Conservation (phyloP, 2,329 filamentous ascomycete genomes). For the Fusarium vanettenii region DNA sequence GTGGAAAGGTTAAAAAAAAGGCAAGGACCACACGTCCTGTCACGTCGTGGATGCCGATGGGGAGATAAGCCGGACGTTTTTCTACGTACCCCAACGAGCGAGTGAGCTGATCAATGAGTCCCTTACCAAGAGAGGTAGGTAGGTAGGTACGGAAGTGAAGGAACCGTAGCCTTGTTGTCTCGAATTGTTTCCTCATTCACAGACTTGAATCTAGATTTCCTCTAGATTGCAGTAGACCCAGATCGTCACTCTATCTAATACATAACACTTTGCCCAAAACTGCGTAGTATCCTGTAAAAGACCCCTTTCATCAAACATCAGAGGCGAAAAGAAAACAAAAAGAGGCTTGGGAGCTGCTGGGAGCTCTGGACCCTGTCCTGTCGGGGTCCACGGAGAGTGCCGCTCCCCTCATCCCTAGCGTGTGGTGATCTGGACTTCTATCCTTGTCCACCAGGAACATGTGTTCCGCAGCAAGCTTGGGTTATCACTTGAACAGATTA, state of each 20-base stretch:
- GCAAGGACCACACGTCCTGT: background rate
- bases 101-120: background rate
- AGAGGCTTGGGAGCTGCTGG: background rate
- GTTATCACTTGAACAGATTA: background rate
- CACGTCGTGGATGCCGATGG: background rate
- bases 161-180: background rate
- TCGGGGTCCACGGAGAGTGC: conserved; percentile 1
- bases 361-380: background rate
- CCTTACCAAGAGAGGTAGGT: background rate
- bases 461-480: background rate
- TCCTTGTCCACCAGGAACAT: background rate
- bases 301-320: background rate
- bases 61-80: conserved; percentile 1
- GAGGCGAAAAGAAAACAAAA: background rate
- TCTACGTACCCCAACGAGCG: background rate
- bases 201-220: background rate
- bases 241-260: background rate
- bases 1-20: background rate
- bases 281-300: background rate
- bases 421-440: background rate
- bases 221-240: background rate
- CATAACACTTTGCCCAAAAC: background rate
- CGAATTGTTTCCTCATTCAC: background rate
- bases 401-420: background rate
- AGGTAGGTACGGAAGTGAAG: background rate